Percentiles rank a stretch among this genome's conserved stretches.
phyloP scores from a whole-genome alignment of 2,329 filamentous ascomycete genomes.

The Huntiella savannae region DNA sequence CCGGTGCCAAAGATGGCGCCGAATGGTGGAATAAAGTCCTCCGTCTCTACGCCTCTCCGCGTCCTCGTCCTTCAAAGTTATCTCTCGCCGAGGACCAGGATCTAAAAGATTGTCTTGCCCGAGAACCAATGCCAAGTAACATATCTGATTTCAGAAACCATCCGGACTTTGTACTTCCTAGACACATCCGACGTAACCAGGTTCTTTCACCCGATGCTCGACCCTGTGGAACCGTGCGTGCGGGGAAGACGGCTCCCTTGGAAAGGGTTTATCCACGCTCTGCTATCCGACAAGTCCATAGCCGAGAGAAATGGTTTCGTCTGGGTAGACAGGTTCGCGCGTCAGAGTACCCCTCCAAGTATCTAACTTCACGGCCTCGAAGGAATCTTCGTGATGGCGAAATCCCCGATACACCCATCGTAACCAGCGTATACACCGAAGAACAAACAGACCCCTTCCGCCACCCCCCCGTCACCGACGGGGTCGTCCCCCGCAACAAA shows the following conservation, averaged over 20 bases:
- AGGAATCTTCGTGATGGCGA: constrained; percentile 16
- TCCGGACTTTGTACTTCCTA: constrained; percentile 63
- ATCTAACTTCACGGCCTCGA: constrained; percentile 23
- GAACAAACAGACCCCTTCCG: constrained; percentile 55
- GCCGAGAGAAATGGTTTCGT: constrained; percentile 78
- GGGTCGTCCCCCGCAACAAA: constrained; percentile 68
- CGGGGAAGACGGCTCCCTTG: constrained; percentile 40
- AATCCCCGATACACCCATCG: constrained; percentile 16
- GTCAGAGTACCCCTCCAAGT: constrained; percentile 68
- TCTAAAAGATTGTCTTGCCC: constrained; percentile 47
- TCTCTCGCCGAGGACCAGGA: constrained; percentile 74
- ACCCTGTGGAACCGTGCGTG: constrained; percentile 58
- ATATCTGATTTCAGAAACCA: constrained; percentile 78
- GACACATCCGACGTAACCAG: constrained; percentile 63
- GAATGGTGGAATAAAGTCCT: constrained; percentile 35
- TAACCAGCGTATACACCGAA: constrained; percentile 37
- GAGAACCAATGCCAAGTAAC: constrained; percentile 71
- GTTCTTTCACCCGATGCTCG: constrained; percentile 53
- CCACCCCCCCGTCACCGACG: constrained; percentile 56
- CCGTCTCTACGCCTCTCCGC: constrained; percentile 26
- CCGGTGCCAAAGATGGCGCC: constrained; percentile 20
- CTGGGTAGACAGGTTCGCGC: constrained; percentile 61
- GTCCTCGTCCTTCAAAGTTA: constrained; percentile 32
- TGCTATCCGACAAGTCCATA: constrained; percentile 63
- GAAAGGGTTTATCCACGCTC: constrained; percentile 67